Evolutionary conservation across 2,329 filamentous ascomycete species (phyloP).

Genomic region (Geosmithia flava): DNA sequence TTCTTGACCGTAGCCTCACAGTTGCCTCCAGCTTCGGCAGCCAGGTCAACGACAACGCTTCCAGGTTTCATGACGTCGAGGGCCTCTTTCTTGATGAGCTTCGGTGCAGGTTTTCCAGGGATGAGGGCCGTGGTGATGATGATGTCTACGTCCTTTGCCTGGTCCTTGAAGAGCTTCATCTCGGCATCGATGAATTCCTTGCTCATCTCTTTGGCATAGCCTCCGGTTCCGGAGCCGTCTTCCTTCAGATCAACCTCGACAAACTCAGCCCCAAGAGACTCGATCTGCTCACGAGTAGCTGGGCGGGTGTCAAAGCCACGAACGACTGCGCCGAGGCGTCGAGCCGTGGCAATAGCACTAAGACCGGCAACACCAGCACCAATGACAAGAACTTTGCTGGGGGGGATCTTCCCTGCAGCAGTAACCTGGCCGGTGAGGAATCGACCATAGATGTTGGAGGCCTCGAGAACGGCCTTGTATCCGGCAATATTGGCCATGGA

Average conservation of each 20-base stretch:
- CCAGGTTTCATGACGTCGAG: constrained; percentile 80
- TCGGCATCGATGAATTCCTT: constrained; percentile 88
- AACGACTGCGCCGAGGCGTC: constrained; percentile 78
- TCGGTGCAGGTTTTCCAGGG: constrained; percentile 71
- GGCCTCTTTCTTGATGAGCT: constrained; percentile 71
- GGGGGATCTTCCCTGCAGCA: constrained; percentile 80
- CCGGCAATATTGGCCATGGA: constrained; percentile 93
- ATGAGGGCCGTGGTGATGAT: constrained; percentile 90
- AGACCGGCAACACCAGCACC: constrained; percentile 82
- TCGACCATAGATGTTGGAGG: constrained; percentile 78
- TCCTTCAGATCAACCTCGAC: constrained; percentile 78
- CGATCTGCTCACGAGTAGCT: constrained; percentile 80
- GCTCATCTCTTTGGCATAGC: constrained; percentile 90
- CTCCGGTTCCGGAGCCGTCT: constrained; percentile 72
- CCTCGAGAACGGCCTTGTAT: constrained; percentile 84
- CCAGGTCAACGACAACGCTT: constrained; percentile 78
- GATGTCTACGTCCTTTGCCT: constrained; percentile 80
- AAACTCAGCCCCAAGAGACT: constrained; percentile 82
- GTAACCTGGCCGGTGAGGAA: constrained; percentile 86
- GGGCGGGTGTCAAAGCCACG: constrained; percentile 83
- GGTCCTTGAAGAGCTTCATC: constrained; percentile 84
- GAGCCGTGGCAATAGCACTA: constrained; percentile 77
- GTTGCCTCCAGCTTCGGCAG: constrained; percentile 79
- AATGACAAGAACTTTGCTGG: constrained; percentile 82
- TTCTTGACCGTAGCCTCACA: constrained; percentile 72